Evolutionary conservation across 1,139 yeast genomes (phyloP).

Genomic region (Diutina neorugosa): DNA sequence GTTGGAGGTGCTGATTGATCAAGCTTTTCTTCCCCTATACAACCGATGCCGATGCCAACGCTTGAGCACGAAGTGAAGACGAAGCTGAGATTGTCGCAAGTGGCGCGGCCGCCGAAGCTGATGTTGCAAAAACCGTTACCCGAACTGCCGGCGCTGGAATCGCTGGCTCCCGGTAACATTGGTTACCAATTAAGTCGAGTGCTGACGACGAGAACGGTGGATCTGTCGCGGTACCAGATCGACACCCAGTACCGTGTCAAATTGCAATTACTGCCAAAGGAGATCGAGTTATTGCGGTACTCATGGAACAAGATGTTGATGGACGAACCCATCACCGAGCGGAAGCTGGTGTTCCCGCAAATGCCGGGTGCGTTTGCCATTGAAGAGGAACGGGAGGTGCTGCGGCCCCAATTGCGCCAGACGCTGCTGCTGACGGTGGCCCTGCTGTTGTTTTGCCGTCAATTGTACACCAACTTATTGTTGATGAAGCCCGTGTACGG

Average conservation of each 20-base stretch:
- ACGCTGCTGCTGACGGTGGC: slow-evolving; percentile 8
- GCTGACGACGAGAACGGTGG: background rate
- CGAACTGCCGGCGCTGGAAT: background rate
- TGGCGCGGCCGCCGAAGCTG: background rate
- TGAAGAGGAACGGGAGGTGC: background rate
- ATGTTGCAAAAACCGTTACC: slow-evolving; percentile 1
- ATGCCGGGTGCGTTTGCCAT: slow-evolving; percentile 12
- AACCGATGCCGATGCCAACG: background rate
- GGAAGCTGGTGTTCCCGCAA: slow-evolving; percentile 7
- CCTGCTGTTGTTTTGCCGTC: slow-evolving; percentile 42
- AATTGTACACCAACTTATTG: slow-evolving; percentile 48
- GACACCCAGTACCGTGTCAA: slow-evolving; percentile 1
- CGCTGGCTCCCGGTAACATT: background rate
- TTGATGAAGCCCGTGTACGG: slow-evolving; percentile 42
- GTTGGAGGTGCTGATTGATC: background rate
- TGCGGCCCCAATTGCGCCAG: background rate
- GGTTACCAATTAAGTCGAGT: background rate
- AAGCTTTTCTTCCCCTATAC: background rate
- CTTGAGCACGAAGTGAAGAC: background rate
- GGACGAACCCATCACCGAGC: slow-evolving; percentile 20
- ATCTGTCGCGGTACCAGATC: background rate
- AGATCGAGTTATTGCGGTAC: slow-evolving; percentile 28
- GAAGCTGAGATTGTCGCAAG: background rate
- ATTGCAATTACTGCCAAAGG: slow-evolving; percentile 18
- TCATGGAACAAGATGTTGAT: slow-evolving; percentile 34